Evolutionary conservation across 305 asterid species (phyloP), one percentile per base, ranked within the genome.

Genomic region (Fraxinus dipetala): DNA sequence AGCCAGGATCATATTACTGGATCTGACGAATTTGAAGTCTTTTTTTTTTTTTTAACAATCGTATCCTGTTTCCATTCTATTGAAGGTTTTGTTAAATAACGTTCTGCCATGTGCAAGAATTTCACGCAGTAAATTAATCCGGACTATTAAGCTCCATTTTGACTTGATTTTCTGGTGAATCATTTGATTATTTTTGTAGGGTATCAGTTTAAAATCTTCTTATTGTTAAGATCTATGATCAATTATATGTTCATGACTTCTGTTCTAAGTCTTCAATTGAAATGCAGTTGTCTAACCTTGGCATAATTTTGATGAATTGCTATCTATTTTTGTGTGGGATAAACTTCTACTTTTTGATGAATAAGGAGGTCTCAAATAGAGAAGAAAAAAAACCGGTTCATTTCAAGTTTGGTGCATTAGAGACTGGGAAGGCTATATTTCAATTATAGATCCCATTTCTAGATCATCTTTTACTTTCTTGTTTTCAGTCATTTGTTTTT

Each of bases 1-100:
- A 54, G 63, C 67, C 75, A 31, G 4, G 79, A 76, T 61, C 75
- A 38, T 76, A 40, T 40, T 45, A 72, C 75, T 67, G 86, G 90
- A 89, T 86, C 88, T 83, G 88, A 81, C 61, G 77, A 77, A 48
- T 78, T 72, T 22, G n/a, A n/a, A 70, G 51, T 79, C 10, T n/a
- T 72, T 63, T 54, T n/a, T 54, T n/a, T 16, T 54, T 54, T 56
- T 56, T 54, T 2, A 31, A n/a, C 72, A 67, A 51, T 69, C 54
- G 30, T 69, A 36, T 63, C 28, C 69, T 75, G 8, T 73, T 13
- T 4, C 32, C 31, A 70, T 67, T 10, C 2, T 34, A 10, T 56
- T 43, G 10, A 79, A 75, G 77, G 77, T 38, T 73, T 80, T 72
- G 75, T 13, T 5, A 35, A 31, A 45, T 83, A 75, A 56, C 59